Evolutionary conservation across 2,329 filamentous ascomycete genomes (phyloP).

Genomic region (Magnaporthiopsis incrustans): DNA sequence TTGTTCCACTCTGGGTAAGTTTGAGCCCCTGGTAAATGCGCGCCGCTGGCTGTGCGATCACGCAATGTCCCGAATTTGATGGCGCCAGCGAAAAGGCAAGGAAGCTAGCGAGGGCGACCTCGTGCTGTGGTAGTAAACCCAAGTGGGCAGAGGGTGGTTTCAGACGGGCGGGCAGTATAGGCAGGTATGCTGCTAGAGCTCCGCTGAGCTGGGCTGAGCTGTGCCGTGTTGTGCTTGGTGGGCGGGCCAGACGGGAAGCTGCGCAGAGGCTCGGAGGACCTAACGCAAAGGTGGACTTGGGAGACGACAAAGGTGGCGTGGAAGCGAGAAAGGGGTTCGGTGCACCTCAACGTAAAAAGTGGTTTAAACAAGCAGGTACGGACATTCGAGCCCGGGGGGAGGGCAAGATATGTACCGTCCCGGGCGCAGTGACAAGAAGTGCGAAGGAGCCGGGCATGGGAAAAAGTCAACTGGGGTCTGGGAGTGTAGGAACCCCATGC

Average conservation of each 20-base stretch:
- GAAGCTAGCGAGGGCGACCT: too few relatives aligned
- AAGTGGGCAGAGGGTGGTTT: too few relatives aligned
- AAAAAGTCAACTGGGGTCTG: conserved; percentile 2
- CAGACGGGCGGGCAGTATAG: too few relatives aligned
- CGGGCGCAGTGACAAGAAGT: neutral
- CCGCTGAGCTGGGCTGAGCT: too few relatives aligned
- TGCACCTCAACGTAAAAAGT: neutral
- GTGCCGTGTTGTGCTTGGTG: neutral
- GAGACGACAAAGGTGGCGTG: neutral
- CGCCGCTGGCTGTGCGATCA: neutral
- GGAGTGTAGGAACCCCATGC: conserved; percentile 2
- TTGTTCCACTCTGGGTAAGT: neutral
- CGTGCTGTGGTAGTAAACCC: too few relatives aligned
- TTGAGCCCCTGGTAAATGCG: neutral
- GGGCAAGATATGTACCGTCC: neutral
- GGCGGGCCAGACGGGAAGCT: neutral
- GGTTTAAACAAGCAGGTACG: neutral
- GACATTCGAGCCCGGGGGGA: neutral
- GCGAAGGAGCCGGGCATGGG: neutral
- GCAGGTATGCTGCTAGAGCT: too few relatives aligned
- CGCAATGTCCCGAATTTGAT: neutral
- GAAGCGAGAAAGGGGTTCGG: neutral
- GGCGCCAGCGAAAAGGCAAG: too few relatives aligned
- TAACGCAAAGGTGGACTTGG: neutral
- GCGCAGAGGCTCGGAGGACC: neutral